Evolutionary conservation across 2,329 filamentous ascomycete genomes (phyloP), one percentile per base, ranked within the genome.

Genomic region (Aspergillus alliaceus): DNA sequence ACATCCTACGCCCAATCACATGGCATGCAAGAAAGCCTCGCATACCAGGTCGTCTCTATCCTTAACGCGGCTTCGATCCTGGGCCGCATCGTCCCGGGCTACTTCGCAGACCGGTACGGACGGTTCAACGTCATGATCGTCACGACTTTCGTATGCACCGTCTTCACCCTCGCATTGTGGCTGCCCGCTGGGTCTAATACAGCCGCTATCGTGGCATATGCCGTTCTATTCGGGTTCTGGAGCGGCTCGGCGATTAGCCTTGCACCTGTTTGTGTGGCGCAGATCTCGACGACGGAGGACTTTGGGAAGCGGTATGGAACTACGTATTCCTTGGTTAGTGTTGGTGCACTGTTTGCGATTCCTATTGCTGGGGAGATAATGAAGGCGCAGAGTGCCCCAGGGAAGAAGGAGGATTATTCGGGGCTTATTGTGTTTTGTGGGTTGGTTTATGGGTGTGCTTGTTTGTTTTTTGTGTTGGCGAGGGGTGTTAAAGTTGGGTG

Each of bases 51-150:
- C 11, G 27, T 39, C 2, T 44, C 37, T 0, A 67, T 74, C 24
- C 58, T 75, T 12, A 75, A 75, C 18, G 65, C 63, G 1, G 67
- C 64, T 4, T 64, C 68, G 1, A 64, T 74, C n/a, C 63, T 64
- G 1, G 73, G 74, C 14, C 66, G 74, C 2, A 60, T 63, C 12
- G 18, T 76, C 3, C 71, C 72, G 0, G 72, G 72, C 1, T 64
- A 68, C 11, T 27, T 72, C 0, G 71, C 72, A 1, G 74, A 76
- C 40, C 59, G 59, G 6, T 57, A 67, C 0, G 74, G 74, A 20
- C 66, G 69, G 2, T 73, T 72, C 47, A 73, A 72, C 24, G 59
- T 65, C 9, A 70, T 72, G 67, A 52, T 59, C 5, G 8, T 64
- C 4, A 70, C 62, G 2, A 51, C 59, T 1, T 12, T 63, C 0